Percentiles rank a stretch among this genome's conserved stretches.
phyloP scores from a whole-genome alignment of 2,329 filamentous ascomycete species.

The Microsporum audouinii region DNA sequence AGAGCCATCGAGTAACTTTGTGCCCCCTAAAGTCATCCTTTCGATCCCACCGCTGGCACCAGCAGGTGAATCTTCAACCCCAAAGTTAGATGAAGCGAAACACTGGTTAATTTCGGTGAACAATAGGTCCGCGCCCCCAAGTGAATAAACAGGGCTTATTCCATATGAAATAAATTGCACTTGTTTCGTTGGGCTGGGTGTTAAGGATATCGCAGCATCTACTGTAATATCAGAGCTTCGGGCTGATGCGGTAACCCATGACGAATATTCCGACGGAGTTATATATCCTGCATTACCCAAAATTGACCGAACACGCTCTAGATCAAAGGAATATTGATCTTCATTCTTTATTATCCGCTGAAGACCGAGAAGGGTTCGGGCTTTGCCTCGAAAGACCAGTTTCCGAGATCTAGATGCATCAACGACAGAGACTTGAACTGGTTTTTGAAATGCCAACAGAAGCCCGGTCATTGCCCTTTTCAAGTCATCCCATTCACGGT shows the following conservation, averaged over 20 bases:
- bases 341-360: not conserved
- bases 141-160: conserved; percentile 50
- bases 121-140: conserved; percentile 50
- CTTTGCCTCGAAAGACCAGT: conserved; percentile 22
- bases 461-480: conserved; percentile 50
- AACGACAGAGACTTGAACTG: conserved; percentile 47
- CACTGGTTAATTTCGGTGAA: conserved; percentile 68
- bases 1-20: not conserved
- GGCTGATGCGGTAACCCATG: conserved; percentile 63
- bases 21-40: conserved; percentile 7
- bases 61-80: conserved; percentile 40
- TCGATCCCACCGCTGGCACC: conserved; percentile 27
- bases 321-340: conserved; percentile 16
- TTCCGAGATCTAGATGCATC: conserved; percentile 38
- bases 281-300: conserved; percentile 57
- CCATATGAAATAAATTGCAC: conserved; percentile 76
- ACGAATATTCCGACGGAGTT: conserved; percentile 38
- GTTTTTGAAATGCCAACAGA: conserved; percentile 56
- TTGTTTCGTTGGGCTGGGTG: conserved; percentile 58
- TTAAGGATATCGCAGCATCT: conserved; percentile 58
- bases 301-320: conserved; percentile 38
- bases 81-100: conserved; percentile 69
- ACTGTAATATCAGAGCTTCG: conserved; percentile 51
- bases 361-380: not conserved
- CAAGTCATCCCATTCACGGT: conserved; percentile 56